Percentiles rank a stretch among this genome's conserved stretches.
Evolutionary conservation across 805 yeast species (phyloP).

Genomic region (Ogataea neopini): DNA sequence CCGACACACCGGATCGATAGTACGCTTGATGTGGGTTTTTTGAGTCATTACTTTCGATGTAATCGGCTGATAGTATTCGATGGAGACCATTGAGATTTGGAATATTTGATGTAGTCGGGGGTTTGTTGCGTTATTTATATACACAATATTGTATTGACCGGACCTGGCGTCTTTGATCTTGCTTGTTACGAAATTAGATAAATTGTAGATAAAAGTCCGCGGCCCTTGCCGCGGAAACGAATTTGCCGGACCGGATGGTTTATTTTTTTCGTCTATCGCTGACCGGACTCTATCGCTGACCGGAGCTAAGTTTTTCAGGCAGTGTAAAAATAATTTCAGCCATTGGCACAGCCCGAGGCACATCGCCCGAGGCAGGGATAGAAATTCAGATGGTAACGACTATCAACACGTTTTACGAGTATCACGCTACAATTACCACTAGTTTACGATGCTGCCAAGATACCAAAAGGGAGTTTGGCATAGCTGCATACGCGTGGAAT

Average conservation of each 20-base stretch:
- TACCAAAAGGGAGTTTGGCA: neutral
- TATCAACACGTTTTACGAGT: too few relatives aligned
- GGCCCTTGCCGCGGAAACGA: conserved; percentile 6
- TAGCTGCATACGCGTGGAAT: neutral
- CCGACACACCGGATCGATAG: conserved; percentile 16
- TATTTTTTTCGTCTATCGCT: neutral
- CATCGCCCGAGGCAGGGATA: neutral
- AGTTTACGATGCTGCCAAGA: neutral
- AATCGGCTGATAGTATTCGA: neutral
- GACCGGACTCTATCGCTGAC: neutral
- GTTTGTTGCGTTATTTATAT: neutral
- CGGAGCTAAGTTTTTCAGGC: neutral
- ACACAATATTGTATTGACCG: neutral
- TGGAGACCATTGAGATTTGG: neutral
- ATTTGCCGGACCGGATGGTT: neutral
- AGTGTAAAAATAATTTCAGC: neutral
- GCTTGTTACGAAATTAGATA: conserved; percentile 3
- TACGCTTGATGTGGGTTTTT: conserved; percentile 8
- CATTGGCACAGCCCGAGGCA: neutral
- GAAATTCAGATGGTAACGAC: neutral
- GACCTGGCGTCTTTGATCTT: neutral
- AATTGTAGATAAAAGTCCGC: conserved; percentile 7
- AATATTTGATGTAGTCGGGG: neutral
- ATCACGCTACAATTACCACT: neutral
- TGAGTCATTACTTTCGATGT: neutral